phyloP scores from a whole-genome alignment of 2,329 filamentous ascomycete species.

The Penicillium olsonii region DNA sequence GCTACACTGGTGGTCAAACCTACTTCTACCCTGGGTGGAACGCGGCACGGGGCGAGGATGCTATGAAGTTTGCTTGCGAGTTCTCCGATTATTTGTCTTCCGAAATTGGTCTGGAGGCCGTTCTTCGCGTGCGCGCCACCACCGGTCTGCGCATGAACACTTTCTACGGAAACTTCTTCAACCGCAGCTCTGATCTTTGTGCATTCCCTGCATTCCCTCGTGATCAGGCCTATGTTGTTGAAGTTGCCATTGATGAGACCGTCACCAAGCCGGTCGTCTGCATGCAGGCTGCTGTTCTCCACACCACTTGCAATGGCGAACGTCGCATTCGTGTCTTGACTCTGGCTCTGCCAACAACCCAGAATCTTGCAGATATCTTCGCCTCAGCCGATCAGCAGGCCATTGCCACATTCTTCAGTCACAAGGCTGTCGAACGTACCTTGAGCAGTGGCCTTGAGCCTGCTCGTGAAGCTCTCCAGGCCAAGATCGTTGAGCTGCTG shows the following conservation, averaged over 20 bases:
- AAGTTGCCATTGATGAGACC: constrained; percentile 96
- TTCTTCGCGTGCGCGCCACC: constrained; percentile 90
- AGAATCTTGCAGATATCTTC: constrained; percentile 86
- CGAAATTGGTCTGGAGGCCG: constrained; percentile 93
- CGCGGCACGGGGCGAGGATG: constrained; percentile 87
- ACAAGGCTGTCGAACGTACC: constrained; percentile 93
- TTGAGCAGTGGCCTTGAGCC: constrained; percentile 85
- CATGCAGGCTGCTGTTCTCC: constrained; percentile 89
- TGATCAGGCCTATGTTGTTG: constrained; percentile 96
- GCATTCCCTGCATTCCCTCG: constrained; percentile 97
- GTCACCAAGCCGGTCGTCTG: constrained; percentile 89
- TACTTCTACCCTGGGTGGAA: constrained; percentile 99
- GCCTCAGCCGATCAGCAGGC: constrained; percentile 93
- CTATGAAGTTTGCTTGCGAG: constrained; percentile 95
- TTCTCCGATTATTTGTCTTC: constrained; percentile 96
- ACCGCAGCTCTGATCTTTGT: constrained; percentile 93
- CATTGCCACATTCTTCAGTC: constrained; percentile 90
- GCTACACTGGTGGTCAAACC: constrained; percentile 96
- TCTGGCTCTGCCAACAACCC: constrained; percentile 86
- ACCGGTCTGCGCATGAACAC: constrained; percentile 95
- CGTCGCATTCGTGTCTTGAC: constrained; percentile 93
- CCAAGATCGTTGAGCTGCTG: constrained; percentile 87
- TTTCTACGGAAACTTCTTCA: constrained; percentile 99
- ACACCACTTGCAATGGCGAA: constrained; percentile 97
- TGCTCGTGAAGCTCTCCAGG: constrained; percentile 84